These are phyloP conservation scores for Naganishia friedmannii DNA, from an alignment of 768 basidiomycete species.

Conservation along the genomic window DNA sequence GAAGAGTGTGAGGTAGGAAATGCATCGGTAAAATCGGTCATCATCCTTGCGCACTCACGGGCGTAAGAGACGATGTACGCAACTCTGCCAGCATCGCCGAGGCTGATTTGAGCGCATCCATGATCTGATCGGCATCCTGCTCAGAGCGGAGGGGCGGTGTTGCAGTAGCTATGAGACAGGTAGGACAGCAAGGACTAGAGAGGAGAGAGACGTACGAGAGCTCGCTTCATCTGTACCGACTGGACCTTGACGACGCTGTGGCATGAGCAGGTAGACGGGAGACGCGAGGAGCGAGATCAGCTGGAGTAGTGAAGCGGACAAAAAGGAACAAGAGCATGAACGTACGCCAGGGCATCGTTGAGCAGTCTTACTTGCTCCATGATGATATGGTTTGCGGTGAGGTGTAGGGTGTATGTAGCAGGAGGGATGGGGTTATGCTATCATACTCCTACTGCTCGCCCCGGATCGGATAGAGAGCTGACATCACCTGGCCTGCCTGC, in stretches of 20 bases:
- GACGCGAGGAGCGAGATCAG: neutral
- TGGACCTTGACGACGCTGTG: conserved; percentile 54
- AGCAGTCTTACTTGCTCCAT: conserved; percentile 52
- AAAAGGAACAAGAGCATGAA: neutral
- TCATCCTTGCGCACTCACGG: conserved; percentile 29
- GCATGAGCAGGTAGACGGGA: neutral
- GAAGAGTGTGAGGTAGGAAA: too few relatives aligned
- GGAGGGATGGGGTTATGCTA: too few relatives aligned
- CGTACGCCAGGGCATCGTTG: conserved; percentile 44
- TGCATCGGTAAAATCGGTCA: too few relatives aligned
- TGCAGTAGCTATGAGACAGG: too few relatives aligned
- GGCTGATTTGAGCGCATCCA: conserved; percentile 97
- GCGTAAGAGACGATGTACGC: conserved; percentile 80
- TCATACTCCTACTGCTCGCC: too few relatives aligned
- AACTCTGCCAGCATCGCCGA: conserved; percentile 96
- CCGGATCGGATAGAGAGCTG: neutral
- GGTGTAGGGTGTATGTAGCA: too few relatives aligned
- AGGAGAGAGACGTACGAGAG: conserved; percentile 63
- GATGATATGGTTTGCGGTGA: neutral
- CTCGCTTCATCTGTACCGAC: conserved; percentile 90
- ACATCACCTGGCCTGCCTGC: neutral
- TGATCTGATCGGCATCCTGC: conserved; percentile 90
- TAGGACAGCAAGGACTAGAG: conserved; percentile 17
- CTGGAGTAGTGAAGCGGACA: too few relatives aligned
- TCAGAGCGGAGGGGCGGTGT: neutral